A percentile compares a stretch with the other conserved stretches of the same genome.
These are phyloP conservation scores for Tetrahymena elliotti DNA, from an alignment of 73 alveolate species.

Conservation along the genomic window DNA sequence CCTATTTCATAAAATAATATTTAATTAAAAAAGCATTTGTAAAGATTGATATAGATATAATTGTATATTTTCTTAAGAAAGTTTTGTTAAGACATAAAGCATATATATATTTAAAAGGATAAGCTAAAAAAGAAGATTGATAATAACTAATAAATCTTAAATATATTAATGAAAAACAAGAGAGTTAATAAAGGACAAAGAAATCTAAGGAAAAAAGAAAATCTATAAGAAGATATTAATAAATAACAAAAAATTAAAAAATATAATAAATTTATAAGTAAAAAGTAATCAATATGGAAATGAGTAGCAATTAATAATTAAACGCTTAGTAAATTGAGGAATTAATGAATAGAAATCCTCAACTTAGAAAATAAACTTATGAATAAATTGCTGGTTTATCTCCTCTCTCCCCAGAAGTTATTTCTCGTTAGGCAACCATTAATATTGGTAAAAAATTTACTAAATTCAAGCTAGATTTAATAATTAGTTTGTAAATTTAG, in stretches of 20 bases:
- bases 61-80: not conserved
- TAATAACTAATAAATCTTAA: not conserved
- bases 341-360: slow-evolving; percentile 30
- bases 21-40: not conserved
- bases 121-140: not conserved
- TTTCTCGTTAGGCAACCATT: slow-evolving; percentile 38
- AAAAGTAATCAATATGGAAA: not conserved
- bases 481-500: not conserved
- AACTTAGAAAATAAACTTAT: slow-evolving; percentile 9
- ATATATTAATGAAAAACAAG: not conserved
- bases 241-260: not conserved
- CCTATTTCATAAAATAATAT: not conserved
- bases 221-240: not conserved
- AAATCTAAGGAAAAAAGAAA: not conserved
- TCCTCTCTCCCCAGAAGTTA: slow-evolving; percentile 38
- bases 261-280: not conserved
- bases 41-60: not conserved
- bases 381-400: slow-evolving; percentile 27
- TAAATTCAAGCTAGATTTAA: not conserved
- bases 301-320: not conserved
- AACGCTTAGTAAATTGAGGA: slow-evolving; percentile 16
- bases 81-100: not conserved
- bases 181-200: not conserved
- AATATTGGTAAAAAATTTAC: slow-evolving; percentile 1
- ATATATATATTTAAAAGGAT: not conserved